phyloP scores from a whole-genome alignment of 495 filamentous ascomycete species.

The Patellaria atrata region DNA sequence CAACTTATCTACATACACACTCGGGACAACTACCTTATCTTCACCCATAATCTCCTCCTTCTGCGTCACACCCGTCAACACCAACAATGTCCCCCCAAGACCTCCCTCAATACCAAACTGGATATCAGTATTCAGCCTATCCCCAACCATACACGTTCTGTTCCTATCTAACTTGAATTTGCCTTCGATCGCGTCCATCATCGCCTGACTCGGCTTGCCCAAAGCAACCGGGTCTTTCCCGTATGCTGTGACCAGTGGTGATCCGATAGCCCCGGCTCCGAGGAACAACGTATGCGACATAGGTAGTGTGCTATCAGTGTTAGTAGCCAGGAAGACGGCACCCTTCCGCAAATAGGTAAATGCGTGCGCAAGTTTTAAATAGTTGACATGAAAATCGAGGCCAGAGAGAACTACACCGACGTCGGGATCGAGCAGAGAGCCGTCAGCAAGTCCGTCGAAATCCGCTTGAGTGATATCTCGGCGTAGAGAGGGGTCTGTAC shows the following conservation, averaged over 20 bases:
- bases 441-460: constrained; percentile 59
- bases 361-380: constrained; percentile 72
- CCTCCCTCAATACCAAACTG: constrained; percentile 84
- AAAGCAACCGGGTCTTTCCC: constrained; percentile 56
- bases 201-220: constrained; percentile 92
- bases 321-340: constrained; percentile 88
- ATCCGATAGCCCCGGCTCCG: constrained; percentile 71
- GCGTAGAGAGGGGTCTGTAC: constrained; percentile 67
- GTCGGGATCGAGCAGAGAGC: constrained; percentile 63
- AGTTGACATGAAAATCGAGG: constrained; percentile 86
- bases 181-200: constrained; percentile 98
- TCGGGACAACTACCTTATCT: constrained; percentile 47
- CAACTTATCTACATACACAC: constrained; percentile 67
- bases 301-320: constrained; percentile 77
- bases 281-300: constrained; percentile 70
- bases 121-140: constrained; percentile 90
- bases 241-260: constrained; percentile 60
- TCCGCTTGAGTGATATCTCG: constrained; percentile 67
- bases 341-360: constrained; percentile 74
- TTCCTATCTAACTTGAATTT: constrained; percentile 79
- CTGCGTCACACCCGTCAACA: constrained; percentile 78
- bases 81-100: constrained; percentile 79
- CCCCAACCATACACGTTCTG: constrained; percentile 89
- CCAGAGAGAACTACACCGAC: constrained; percentile 83
- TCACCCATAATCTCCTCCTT: constrained; percentile 63